phyloP scores from a whole-genome alignment of 352 stramenopile genomes.

The Globisporangium barbulae region DNA sequence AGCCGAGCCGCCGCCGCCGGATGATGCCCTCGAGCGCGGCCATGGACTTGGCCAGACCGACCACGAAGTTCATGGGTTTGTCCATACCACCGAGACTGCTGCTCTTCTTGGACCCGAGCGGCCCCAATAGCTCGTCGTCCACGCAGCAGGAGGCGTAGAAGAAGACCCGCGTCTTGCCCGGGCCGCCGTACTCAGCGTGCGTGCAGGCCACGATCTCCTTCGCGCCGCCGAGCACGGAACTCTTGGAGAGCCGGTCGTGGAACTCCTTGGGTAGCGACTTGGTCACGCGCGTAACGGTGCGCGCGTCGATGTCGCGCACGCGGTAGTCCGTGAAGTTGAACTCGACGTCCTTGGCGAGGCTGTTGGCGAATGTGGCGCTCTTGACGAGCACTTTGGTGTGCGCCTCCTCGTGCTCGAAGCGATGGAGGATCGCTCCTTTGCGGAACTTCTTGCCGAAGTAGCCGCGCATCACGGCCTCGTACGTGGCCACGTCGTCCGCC shows the following conservation, averaged over 20 bases:
- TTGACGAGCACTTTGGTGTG: slow-evolving; percentile 26
- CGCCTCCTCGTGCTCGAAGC: slow-evolving; percentile 30
- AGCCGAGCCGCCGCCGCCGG: slow-evolving; percentile 26
- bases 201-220: slow-evolving; percentile 29
- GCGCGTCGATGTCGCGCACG: slow-evolving; percentile 10
- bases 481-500: slow-evolving; percentile 36
- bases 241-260: slow-evolving; percentile 35
- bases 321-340: slow-evolving; percentile 14
- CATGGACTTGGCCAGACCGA: slow-evolving; percentile 20
- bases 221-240: slow-evolving; percentile 29
- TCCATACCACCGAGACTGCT: slow-evolving; percentile 20
- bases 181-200: slow-evolving; percentile 20
- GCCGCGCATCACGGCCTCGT: slow-evolving; percentile 42
- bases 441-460: slow-evolving; percentile 52
- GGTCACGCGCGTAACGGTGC: slow-evolving; percentile 47
- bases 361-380: slow-evolving; percentile 29
- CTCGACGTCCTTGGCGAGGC: slow-evolving; percentile 28
- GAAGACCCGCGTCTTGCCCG: slow-evolving; percentile 22
- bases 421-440: slow-evolving; percentile 35
- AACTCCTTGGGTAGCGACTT: slow-evolving; percentile 66
- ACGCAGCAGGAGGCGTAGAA: slow-evolving; percentile 29
- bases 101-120: neutral
- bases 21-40: slow-evolving; percentile 21
- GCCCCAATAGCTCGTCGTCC: slow-evolving; percentile 19
- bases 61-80: slow-evolving; percentile 21